phyloP scores from a whole-genome alignment of 306 rosid genomes.

The Arachis stenosperma region DNA sequence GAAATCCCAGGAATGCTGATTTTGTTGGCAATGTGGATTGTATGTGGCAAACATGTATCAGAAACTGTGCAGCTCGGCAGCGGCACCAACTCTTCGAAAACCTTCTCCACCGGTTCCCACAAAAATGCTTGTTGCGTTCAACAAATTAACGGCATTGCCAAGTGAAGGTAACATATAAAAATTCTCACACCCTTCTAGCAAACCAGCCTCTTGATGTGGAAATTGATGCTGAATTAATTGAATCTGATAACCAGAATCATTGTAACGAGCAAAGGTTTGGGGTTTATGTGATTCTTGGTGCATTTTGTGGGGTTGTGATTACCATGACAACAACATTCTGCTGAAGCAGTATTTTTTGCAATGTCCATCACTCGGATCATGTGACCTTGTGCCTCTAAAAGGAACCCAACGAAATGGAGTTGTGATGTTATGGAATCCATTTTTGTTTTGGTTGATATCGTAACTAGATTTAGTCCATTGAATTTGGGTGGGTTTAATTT shows the following conservation, averaged over 20 bases:
- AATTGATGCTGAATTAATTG: not conserved
- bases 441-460: not conserved
- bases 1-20: not conserved
- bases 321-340: not conserved
- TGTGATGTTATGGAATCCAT: not conserved
- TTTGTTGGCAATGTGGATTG: not conserved
- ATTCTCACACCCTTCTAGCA: constrained; percentile 42
- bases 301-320: not conserved
- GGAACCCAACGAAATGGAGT: constrained; percentile 1
- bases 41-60: not conserved
- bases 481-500: not conserved
- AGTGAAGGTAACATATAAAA: constrained; percentile 41
- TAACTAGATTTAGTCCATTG: not conserved
- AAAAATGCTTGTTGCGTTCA: constrained; percentile 24
- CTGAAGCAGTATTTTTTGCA: not conserved
- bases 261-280: not conserved
- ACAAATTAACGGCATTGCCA: not conserved
- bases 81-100: constrained; percentile 23
- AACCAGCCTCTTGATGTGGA: not conserved
- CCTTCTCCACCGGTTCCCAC: constrained; percentile 14
- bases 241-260: not conserved
- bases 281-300: not conserved
- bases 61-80: constrained; percentile 2
- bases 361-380: constrained; percentile 10
- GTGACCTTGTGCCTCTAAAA: constrained; percentile 4